Conservation (phyloP, 345 rosid genomes). For the Lumnitzera racemosa region DNA sequence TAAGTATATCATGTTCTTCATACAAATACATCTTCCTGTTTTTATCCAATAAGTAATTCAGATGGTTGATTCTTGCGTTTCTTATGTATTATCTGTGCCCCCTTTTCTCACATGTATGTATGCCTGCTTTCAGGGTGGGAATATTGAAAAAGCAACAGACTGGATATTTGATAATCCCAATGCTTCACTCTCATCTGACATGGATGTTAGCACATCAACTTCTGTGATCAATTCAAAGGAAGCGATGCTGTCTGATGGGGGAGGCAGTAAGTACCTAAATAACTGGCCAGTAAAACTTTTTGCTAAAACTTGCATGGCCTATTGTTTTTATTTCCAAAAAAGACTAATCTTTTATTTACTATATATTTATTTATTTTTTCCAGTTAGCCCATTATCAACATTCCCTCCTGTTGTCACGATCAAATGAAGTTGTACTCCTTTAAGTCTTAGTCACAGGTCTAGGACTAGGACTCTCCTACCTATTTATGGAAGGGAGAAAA, state of each 20-base stretch:
- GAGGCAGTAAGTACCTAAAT: constrained; percentile 67
- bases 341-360: no score
- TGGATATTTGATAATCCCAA: constrained; percentile 96
- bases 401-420: no score
- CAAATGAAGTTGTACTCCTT: no score
- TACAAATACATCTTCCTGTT: background rate
- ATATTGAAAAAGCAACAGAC: constrained; percentile 93
- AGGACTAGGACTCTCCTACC: no score
- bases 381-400: no score
- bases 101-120: background rate
- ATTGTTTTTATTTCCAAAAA: no score
- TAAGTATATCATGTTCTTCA: constrained; percentile 13
- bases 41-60: background rate
- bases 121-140: constrained; percentile 56
- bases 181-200: constrained; percentile 56
- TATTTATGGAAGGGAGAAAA: no score
- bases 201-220: constrained; percentile 61
- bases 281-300: no score
- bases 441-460: no score
- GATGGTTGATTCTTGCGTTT: background rate
- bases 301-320: no score
- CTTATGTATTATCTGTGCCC: background rate
- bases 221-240: constrained; percentile 27
- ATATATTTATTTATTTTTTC: no score
- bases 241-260: constrained; percentile 64